Evolutionary conservation across 768 basidiomycete species (phyloP).

Genomic region (Collybia nuda): DNA sequence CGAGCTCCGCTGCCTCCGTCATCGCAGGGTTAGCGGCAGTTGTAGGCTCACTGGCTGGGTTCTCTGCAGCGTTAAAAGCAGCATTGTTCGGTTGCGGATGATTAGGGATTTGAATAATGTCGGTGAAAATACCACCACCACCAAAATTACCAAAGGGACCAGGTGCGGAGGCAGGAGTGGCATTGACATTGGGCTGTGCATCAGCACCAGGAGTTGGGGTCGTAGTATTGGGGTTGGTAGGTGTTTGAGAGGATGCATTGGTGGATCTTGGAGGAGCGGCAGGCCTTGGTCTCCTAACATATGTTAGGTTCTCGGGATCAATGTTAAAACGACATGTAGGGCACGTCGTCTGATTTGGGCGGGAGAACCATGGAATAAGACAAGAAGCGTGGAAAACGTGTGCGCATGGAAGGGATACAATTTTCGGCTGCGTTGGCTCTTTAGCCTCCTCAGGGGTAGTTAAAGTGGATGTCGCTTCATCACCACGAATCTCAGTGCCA

Average conservation of each 20-base stretch:
- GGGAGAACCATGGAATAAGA: slow-evolving; percentile 80
- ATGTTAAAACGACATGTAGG: slow-evolving; percentile 84
- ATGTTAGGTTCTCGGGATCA: slow-evolving; percentile 75
- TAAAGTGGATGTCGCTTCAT: slow-evolving; percentile 20
- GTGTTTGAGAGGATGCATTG: background rate
- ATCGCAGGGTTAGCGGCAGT: too few species aligned
- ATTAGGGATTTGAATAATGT: too few species aligned
- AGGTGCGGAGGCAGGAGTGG: background rate
- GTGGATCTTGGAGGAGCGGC: slow-evolving; percentile 3
- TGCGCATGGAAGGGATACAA: slow-evolving; percentile 75
- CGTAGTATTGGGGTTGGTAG: background rate
- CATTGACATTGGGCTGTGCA: background rate
- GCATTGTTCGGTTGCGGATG: too few species aligned
- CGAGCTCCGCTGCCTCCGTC: background rate
- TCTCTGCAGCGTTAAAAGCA: too few species aligned
- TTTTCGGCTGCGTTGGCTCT: slow-evolving; percentile 30
- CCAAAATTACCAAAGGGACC: background rate
- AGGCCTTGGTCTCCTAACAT: slow-evolving; percentile 26
- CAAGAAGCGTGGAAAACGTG: slow-evolving; percentile 82
- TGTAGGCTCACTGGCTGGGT: too few species aligned
- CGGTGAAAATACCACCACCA: background rate
- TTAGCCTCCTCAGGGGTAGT: background rate
- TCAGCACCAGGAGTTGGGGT: background rate
- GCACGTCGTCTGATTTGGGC: slow-evolving; percentile 77
- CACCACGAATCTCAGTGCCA: slow-evolving; percentile 1